Conservation (phyloP, 495 filamentous ascomycete species). For the Talaromyces thailandensis region DNA sequence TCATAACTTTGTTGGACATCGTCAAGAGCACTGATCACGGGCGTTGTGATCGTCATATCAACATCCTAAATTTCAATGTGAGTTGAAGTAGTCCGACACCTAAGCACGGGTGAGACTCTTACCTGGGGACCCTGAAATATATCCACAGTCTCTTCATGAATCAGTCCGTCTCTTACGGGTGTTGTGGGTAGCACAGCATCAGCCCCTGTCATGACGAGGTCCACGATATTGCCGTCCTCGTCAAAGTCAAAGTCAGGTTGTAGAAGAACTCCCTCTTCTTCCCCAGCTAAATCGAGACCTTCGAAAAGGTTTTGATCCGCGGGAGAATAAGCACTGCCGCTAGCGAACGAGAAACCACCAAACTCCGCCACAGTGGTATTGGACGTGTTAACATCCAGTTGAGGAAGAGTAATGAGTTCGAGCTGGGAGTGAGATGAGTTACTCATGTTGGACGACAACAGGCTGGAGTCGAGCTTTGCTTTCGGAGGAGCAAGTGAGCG, state of each 20-base stretch:
- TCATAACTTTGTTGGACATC: not conserved
- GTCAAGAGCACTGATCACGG: not conserved
- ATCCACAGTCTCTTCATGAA: conserved; percentile 3
- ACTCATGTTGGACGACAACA: conserved; percentile 20
- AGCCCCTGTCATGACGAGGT: conserved; percentile 15
- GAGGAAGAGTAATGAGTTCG: conserved; percentile 19
- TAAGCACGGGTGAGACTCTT: not conserved
- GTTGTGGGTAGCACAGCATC: conserved; percentile 23
- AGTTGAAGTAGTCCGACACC: not conserved
- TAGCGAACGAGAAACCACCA: conserved; percentile 22
- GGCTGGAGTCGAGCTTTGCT: conserved; percentile 10
- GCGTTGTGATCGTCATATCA: not conserved
- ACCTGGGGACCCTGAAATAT: conserved; percentile 16
- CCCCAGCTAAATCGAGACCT: conserved; percentile 11
- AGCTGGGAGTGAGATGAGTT: conserved; percentile 18
- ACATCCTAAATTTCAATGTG: not conserved
- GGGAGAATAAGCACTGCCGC: conserved; percentile 15
- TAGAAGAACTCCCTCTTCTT: conserved; percentile 44
- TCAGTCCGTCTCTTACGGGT: conserved; percentile 9
- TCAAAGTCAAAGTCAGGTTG: conserved; percentile 59
- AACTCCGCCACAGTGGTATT: conserved; percentile 28
- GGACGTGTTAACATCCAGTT: conserved; percentile 24
- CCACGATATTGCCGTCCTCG: conserved; percentile 50
- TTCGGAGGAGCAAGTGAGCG: not conserved
- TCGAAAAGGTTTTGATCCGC: not conserved